Evolutionary conservation across 768 basidiomycete species (phyloP).

Genomic region (Collybiopsis confluens): DNA sequence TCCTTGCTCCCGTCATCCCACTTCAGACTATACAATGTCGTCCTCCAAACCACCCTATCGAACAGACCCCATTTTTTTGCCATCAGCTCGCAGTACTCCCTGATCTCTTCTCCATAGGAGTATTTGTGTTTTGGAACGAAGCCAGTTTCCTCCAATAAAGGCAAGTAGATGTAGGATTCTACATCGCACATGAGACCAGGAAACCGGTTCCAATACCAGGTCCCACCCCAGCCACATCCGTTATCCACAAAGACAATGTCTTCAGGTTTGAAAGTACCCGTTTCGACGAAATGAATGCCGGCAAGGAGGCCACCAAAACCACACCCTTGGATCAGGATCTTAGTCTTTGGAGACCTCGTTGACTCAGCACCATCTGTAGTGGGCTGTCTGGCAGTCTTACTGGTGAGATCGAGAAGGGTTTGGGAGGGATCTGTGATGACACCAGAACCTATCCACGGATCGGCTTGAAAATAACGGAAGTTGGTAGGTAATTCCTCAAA

Average conservation of each 20-base stretch:
- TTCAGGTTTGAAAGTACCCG: slow-evolving; percentile 8
- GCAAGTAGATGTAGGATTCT: slow-evolving; percentile 18
- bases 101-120: no score
- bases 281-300: slow-evolving; percentile 8
- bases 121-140: slow-evolving; percentile 15
- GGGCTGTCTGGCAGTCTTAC: no score
- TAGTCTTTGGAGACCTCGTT: no score
- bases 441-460: no score
- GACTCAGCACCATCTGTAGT: no score
- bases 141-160: slow-evolving; percentile 16
- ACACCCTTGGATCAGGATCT: background rate
- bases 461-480: no score
- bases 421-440: no score
- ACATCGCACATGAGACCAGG: no score
- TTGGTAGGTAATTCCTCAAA: no score
- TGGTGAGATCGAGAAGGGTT: no score
- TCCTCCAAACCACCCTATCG: slow-evolving; percentile 12
- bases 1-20: background rate
- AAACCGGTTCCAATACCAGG: slow-evolving; percentile 19
- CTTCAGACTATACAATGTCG: background rate
- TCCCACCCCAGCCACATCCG: slow-evolving; percentile 16
- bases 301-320: background rate
- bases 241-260: slow-evolving; percentile 13
- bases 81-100: no score
- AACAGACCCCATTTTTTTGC: slow-evolving; percentile 11